Conservation (phyloP, 2,329 filamentous ascomycete genomes). For the Fragosphaeria purpurea region DNA sequence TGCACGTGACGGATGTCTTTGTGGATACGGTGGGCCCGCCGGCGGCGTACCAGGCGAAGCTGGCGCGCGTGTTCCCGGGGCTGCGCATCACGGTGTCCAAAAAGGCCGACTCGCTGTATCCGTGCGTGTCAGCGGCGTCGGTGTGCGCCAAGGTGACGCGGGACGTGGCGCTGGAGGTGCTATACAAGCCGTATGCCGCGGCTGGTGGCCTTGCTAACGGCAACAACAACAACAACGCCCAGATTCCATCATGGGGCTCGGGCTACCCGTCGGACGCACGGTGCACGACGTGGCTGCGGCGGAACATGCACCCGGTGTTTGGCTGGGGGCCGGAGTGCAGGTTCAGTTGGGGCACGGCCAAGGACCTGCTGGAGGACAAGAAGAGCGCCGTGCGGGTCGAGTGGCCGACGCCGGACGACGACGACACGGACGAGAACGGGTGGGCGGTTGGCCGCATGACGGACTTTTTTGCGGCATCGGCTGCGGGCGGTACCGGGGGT, state of each 20-base stretch:
- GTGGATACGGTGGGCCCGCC: slow-evolving; percentile 91
- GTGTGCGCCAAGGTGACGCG: slow-evolving; percentile 95
- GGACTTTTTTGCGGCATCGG: slow-evolving; percentile 53
- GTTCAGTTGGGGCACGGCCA: slow-evolving; percentile 93
- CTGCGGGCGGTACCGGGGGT: slow-evolving; percentile 29
- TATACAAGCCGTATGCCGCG: slow-evolving; percentile 40
- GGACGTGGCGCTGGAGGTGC: slow-evolving; percentile 75
- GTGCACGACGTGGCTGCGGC: slow-evolving; percentile 71
- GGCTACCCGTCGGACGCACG: slow-evolving; percentile 85
- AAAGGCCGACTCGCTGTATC: slow-evolving; percentile 88
- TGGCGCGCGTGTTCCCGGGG: slow-evolving; percentile 76
- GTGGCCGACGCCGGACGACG: slow-evolving; percentile 51
- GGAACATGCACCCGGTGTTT: slow-evolving; percentile 85
- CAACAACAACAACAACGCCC: slow-evolving; percentile 25
- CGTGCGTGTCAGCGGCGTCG: slow-evolving; percentile 84
- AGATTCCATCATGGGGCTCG: slow-evolving; percentile 60
- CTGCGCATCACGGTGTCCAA: slow-evolving; percentile 67
- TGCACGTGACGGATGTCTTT: slow-evolving; percentile 82
- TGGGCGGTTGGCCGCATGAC: slow-evolving; percentile 60
- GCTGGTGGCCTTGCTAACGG: slow-evolving; percentile 14
- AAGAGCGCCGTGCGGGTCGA: slow-evolving; percentile 60
- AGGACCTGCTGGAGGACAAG: slow-evolving; percentile 81
- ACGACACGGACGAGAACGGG: slow-evolving; percentile 44
- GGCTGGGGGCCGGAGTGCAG: slow-evolving; percentile 90
- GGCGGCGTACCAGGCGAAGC: slow-evolving; percentile 69